Base-by-base conservation (phyloP, 2,329 filamentous ascomycete genomes). In the Epicoccum sorghinum region DNA sequence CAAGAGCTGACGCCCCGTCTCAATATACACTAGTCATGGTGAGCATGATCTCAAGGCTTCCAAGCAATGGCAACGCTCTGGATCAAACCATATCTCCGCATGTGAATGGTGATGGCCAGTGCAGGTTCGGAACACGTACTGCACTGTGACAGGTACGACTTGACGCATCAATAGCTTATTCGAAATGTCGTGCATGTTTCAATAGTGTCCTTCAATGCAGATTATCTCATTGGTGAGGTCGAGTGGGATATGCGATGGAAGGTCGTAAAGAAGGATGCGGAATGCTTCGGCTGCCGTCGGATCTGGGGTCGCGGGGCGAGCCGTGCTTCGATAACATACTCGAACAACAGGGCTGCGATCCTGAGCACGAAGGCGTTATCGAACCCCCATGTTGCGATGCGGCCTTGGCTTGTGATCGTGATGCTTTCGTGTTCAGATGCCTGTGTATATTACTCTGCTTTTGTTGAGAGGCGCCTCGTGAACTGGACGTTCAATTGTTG, bases 191-290 rank as follows among this genome's bases (percentile, higher is more conserved):
- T 55, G 47, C 52, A 55, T 55, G 41, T 46, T 50, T 50, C 52
- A 30, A 55, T 55, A 55, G 52, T 43, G 25, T 50, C 25, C 45
- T 50, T 50, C 32, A 29, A 29, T 35, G 37, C 42, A 33, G 32
- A n/a, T 10, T n/a, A 32, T 10, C 22, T 43, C 7, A 51, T 54
- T 53, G 45, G 47, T 33, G 36, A 50, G 44, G 9, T 33, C 13
- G 41, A 33, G 61, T 67, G 63, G 57, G 65, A 57, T 59, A 66
- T 62, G 57, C 61, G 58, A 58, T 63, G 46, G 61, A 64, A 66
- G 59, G 56, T 62, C 44, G 33, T 37, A 39, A 36, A 52, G 61
- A n/a, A 62, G 53, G 12, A 24, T 42, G 55, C 62, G 58, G 65
- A 60, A 61, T 62, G 45, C 43, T 47, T 51, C 64, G 65, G 64